Conservation (phyloP, 176 grass and related monocot species). For the Eragrostis curvula region DNA sequence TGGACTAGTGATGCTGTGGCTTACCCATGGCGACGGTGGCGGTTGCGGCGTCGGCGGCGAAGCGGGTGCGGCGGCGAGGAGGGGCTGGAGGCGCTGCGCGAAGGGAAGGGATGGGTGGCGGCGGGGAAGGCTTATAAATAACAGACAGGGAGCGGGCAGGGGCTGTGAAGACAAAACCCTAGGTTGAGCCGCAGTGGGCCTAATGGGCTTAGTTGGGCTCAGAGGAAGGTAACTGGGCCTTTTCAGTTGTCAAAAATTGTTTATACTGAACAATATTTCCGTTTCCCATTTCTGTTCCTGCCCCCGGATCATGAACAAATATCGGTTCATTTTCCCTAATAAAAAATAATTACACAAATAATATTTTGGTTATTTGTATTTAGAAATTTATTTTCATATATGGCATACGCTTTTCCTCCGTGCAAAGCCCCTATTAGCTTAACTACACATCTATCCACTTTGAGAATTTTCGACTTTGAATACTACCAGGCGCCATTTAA, state of each 20-base stretch:
- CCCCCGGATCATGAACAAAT: background rate
- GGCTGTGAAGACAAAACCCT: conserved; percentile 34
- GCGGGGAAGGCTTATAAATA: conserved; percentile 32
- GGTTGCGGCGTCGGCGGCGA: background rate
- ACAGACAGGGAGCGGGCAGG: background rate
- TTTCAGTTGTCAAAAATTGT: background rate
- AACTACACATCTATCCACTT: too few relatives aligned
- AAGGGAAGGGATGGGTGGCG: background rate
- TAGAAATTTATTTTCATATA: too few relatives aligned
- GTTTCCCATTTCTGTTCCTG: background rate
- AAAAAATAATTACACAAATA: too few relatives aligned
- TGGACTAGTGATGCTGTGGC: background rate
- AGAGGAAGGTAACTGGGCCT: background rate
- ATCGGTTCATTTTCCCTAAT: too few relatives aligned
- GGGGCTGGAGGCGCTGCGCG: conserved; percentile 20
- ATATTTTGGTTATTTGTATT: too few relatives aligned
- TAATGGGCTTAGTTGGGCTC: background rate
- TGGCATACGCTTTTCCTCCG: too few relatives aligned
- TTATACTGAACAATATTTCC: background rate
- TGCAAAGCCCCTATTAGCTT: too few relatives aligned
- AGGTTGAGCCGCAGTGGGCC: conserved; percentile 1
- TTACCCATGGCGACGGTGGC: conserved; percentile 45
- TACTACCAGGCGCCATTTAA: too few relatives aligned
- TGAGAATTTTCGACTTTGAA: too few relatives aligned
- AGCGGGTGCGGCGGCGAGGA: background rate